phyloP scores from a whole-genome alignment of 495 filamentous ascomycete species.

The Hypomontagnella monticulosa region DNA sequence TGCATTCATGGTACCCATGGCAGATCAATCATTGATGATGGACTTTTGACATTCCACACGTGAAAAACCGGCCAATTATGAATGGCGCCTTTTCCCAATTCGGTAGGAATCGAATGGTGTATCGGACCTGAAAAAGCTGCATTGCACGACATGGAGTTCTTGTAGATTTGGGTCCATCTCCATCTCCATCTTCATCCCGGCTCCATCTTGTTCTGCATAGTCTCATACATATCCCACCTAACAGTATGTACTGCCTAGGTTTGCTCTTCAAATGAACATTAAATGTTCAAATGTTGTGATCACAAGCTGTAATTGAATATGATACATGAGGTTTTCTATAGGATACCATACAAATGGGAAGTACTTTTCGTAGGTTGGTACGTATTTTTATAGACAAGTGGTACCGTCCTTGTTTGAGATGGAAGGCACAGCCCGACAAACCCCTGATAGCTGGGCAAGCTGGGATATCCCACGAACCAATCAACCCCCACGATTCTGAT shows the following conservation, averaged over 20 bases:
- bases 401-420: constrained; percentile 29
- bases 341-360: not conserved
- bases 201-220: too few relatives aligned
- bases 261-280: too few relatives aligned
- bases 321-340: not conserved
- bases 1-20: not conserved
- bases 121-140: not conserved
- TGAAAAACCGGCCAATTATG: constrained; percentile 19
- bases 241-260: too few relatives aligned
- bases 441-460: constrained; percentile 27
- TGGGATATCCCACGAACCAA: constrained; percentile 20
- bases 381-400: not conserved
- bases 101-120: constrained; percentile 11
- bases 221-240: too few relatives aligned
- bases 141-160: too few relatives aligned
- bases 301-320: too few relatives aligned
- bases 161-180: too few relatives aligned
- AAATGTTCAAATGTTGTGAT: too few relatives aligned
- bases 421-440: constrained; percentile 25
- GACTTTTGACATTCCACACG: constrained; percentile 3
- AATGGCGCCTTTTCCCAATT: constrained; percentile 11
- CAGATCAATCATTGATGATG: too few relatives aligned
- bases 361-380: not conserved
- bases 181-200: too few relatives aligned
- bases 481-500: not conserved